A percentile compares a stretch with the other conserved stretches of the same genome.
phyloP scores from a whole-genome alignment of 495 filamentous ascomycete species.

The Chaetomium tenue region DNA sequence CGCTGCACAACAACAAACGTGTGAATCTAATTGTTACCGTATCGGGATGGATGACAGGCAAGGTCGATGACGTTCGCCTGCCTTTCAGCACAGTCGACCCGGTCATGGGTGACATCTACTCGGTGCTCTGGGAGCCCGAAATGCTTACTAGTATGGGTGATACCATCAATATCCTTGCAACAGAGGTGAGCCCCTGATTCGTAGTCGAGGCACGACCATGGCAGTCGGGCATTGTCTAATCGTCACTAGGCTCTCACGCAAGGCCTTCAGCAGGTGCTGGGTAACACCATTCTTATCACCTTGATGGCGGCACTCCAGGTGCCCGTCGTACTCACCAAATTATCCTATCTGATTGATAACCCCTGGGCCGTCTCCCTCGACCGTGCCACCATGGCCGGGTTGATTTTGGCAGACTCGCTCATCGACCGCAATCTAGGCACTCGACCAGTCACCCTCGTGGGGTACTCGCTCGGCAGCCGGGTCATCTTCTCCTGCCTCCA shows the following conservation, averaged over 20 bases:
- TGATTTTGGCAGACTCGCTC: slow-evolving; percentile 94
- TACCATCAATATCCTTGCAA: slow-evolving; percentile 96
- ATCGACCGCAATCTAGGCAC: slow-evolving; percentile 89
- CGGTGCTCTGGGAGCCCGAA: slow-evolving; percentile 95
- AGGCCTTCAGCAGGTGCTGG: slow-evolving; percentile 92
- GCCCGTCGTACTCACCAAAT: slow-evolving; percentile 88
- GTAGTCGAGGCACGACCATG: not conserved
- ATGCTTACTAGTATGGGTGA: slow-evolving; percentile 97
- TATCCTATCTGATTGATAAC: slow-evolving; percentile 96
- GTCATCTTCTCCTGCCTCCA: slow-evolving; percentile 91
- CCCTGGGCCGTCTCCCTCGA: slow-evolving; percentile 94
- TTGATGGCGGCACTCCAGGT: slow-evolving; percentile 94
- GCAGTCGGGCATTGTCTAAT: slow-evolving; percentile 22
- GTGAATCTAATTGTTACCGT: slow-evolving; percentile 95
- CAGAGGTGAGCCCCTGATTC: slow-evolving; percentile 65
- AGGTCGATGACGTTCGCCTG: slow-evolving; percentile 91
- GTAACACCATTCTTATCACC: slow-evolving; percentile 79
- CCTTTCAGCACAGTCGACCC: slow-evolving; percentile 96
- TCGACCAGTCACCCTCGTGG: slow-evolving; percentile 90
- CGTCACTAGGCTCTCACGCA: slow-evolving; percentile 77
- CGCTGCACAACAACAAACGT: slow-evolving; percentile 94
- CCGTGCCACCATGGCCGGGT: slow-evolving; percentile 78
- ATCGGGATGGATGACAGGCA: slow-evolving; percentile 97
- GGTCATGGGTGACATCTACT: slow-evolving; percentile 98
- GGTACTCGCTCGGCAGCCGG: slow-evolving; percentile 88